Percentiles rank a stretch among this genome's conserved stretches.
phyloP scores from a whole-genome alignment of 75 land plant species.

The Pinus albicaulis region DNA sequence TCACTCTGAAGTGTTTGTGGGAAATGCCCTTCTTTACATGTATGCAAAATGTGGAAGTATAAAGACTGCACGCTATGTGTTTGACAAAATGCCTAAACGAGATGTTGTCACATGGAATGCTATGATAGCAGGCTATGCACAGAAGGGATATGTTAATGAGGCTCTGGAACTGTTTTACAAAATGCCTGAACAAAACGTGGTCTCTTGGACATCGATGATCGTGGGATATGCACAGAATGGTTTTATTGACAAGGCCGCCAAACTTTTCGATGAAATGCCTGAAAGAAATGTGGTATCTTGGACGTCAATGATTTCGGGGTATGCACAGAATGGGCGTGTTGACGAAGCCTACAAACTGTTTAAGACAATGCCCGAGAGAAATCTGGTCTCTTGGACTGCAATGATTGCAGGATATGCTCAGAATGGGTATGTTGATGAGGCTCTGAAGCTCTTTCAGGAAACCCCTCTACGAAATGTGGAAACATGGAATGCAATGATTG shows the following conservation, averaged over 20 bases:
- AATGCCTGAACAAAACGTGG: background rate
- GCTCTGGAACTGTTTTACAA: background rate
- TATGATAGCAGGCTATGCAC: slow-evolving; percentile 49
- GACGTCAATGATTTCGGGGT: background rate
- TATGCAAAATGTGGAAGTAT: slow-evolving; percentile 5
- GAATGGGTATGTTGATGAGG: slow-evolving; percentile 8
- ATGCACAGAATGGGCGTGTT: slow-evolving; percentile 7
- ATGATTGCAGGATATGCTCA: slow-evolving; percentile 18
- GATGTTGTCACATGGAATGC: slow-evolving; percentile 60
- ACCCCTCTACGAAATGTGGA: background rate
- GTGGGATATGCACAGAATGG: no score
- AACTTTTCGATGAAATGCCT: no score
- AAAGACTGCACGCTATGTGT: slow-evolving; percentile 16
- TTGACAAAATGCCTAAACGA: slow-evolving; percentile 35
- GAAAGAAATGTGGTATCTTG: no score
- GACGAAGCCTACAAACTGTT: slow-evolving; percentile 17
- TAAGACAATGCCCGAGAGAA: slow-evolving; percentile 4
- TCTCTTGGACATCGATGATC: no score
- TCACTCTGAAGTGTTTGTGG: slow-evolving; percentile 4
- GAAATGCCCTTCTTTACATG: slow-evolving; percentile 7
- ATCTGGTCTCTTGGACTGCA: slow-evolving; percentile 24
- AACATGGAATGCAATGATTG: slow-evolving; percentile 10
- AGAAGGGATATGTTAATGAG: slow-evolving; percentile 18
- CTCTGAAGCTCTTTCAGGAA: background rate
- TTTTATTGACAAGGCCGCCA: no score